phyloP scores from a whole-genome alignment of 257 asterid species.

The Fraxinus anomala region DNA sequence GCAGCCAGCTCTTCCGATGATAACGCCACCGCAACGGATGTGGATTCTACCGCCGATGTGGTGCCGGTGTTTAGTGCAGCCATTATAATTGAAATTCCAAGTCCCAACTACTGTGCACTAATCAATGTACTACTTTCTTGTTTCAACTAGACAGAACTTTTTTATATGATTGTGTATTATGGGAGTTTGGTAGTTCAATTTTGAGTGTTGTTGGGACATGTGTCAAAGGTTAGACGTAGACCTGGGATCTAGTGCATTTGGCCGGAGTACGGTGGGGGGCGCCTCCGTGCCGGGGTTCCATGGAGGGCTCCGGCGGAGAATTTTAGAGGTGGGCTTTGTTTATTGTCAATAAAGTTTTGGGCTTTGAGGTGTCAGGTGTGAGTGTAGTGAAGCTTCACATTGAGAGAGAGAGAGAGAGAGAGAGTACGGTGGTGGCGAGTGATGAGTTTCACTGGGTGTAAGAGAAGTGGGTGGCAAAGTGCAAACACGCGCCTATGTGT shows the following conservation, averaged over 20 bases:
- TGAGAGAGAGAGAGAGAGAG: constrained; percentile 23
- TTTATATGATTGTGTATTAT: constrained; percentile 4
- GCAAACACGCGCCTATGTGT: constrained; percentile 29
- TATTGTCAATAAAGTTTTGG: not conserved
- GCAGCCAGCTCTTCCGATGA: constrained; percentile 67
- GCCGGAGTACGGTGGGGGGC: constrained; percentile 16
- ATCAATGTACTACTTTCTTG: constrained; percentile 26
- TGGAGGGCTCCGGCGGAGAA: constrained; percentile 48
- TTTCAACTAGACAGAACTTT: not conserved
- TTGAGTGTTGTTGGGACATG: not conserved
- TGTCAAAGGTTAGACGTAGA: constrained; percentile 12
- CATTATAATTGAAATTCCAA: constrained; percentile 31
- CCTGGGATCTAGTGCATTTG: constrained; percentile 12
- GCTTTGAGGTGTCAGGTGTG: constrained; percentile 7
- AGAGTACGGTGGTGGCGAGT: constrained; percentile 18
- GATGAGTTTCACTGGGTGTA: constrained; percentile 32
- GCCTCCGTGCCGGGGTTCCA: constrained; percentile 39
- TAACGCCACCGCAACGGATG: constrained; percentile 23
- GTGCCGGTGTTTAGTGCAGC: constrained; percentile 57
- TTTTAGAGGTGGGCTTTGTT: constrained; percentile 1
- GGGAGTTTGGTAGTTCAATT: not conserved
- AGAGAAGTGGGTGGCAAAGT: not conserved
- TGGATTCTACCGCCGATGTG: constrained; percentile 40
- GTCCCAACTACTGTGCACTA: constrained; percentile 12
- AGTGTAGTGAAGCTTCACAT: constrained; percentile 22